Percentiles rank a stretch among this genome's conserved stretches.
These are phyloP conservation scores for Colletotrichum spinosum DNA, from an alignment of 2,329 filamentous ascomycete genomes.

Conservation along the genomic window DNA sequence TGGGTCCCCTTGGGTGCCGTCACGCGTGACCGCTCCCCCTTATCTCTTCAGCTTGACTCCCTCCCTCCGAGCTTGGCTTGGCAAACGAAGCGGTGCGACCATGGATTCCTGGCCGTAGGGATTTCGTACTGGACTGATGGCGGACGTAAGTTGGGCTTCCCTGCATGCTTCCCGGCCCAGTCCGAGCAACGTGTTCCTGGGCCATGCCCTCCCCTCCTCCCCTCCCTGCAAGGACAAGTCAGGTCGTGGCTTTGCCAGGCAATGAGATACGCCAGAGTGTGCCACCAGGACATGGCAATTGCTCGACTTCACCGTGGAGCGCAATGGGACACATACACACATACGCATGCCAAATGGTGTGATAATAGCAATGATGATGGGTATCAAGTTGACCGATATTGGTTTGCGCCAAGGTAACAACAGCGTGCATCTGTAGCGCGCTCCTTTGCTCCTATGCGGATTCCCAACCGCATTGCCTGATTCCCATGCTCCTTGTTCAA, in stretches of 20 bases:
- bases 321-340: no score
- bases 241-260: neutral
- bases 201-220: constrained; percentile 1
- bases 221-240: constrained; percentile 9
- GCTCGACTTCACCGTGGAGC: no score
- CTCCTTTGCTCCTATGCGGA: constrained; percentile 11
- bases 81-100: neutral
- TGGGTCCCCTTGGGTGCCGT: neutral
- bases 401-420: constrained; percentile 20
- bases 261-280: neutral
- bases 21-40: constrained; percentile 15
- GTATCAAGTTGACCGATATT: constrained; percentile 28
- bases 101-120: neutral
- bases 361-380: neutral
- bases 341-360: neutral
- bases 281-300: neutral
- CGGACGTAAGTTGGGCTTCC: constrained; percentile 25
- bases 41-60: neutral
- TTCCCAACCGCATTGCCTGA: constrained; percentile 30
- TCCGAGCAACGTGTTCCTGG: constrained; percentile 33
- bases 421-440: constrained; percentile 14
- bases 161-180: constrained; percentile 28
- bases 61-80: neutral
- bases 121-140: neutral
- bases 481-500: constrained; percentile 24